phyloP scores from a whole-genome alignment of 768 basidiomycete genomes.

The Boletus pseudopeckii region DNA sequence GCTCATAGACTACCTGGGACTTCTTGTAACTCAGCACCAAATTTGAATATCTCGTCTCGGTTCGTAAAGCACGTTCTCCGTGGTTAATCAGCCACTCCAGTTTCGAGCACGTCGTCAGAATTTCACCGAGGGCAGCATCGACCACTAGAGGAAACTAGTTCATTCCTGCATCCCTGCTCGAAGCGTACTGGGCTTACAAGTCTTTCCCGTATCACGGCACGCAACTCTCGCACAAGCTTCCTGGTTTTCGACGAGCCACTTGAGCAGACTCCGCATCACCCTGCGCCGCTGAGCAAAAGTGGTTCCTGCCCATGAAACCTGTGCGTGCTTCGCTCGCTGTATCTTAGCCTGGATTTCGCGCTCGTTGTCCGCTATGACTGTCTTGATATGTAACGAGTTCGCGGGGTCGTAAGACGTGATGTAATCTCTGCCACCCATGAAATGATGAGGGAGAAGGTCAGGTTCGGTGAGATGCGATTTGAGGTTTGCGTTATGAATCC shows the following conservation, averaged over 20 bases:
- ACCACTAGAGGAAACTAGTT: slow-evolving; percentile 54
- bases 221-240: slow-evolving; percentile 82
- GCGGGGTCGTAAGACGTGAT: slow-evolving; percentile 94
- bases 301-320: slow-evolving; percentile 68
- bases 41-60: slow-evolving; percentile 66
- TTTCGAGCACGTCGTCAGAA: slow-evolving; percentile 92
- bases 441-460: slow-evolving; percentile 49
- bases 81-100: slow-evolving; percentile 88
- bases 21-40: slow-evolving; percentile 73
- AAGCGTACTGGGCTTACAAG: slow-evolving; percentile 49
- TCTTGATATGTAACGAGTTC: slow-evolving; percentile 77
- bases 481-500: slow-evolving; percentile 57
- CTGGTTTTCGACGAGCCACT: slow-evolving; percentile 92
- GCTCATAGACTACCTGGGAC: slow-evolving; percentile 80
- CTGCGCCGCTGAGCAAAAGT: slow-evolving; percentile 77
- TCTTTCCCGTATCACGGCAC: slow-evolving; percentile 94
- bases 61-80: slow-evolving; percentile 73
- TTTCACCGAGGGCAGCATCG: slow-evolving; percentile 92
- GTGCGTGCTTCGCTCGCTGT: slow-evolving; percentile 56
- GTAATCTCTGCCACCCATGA: slow-evolving; percentile 52
- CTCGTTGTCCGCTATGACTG: slow-evolving; percentile 70
- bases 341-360: slow-evolving; percentile 77
- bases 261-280: slow-evolving; percentile 81
- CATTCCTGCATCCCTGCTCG: not conserved
- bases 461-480: slow-evolving; percentile 59